Percentiles rank a stretch among this genome's conserved stretches.
These are phyloP conservation scores for Adansonia madagascariensis DNA, from an alignment of 441 rosid species.

Conservation along the genomic window DNA sequence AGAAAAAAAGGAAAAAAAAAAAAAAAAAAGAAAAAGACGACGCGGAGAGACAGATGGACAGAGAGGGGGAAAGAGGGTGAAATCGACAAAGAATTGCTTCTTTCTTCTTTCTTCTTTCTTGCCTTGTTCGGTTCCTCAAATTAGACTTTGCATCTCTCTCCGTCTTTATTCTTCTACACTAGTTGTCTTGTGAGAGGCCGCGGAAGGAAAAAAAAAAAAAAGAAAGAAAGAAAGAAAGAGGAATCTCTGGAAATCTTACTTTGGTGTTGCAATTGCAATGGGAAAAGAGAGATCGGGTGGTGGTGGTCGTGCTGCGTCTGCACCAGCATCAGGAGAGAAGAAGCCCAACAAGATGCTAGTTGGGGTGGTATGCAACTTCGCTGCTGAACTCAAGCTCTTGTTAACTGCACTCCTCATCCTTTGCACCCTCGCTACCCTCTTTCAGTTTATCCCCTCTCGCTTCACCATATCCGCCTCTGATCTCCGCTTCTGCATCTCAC, in stretches of 20 bases:
- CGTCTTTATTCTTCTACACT: neutral
- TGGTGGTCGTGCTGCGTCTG: constrained; percentile 4
- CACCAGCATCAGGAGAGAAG: constrained; percentile 34
- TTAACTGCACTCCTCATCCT: constrained; percentile 65
- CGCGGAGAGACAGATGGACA: neutral
- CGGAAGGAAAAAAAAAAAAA: no score
- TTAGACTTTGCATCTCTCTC: neutral
- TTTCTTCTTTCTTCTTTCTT: neutral
- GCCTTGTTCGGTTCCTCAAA: neutral
- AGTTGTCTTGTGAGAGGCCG: neutral
- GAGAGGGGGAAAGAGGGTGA: neutral
- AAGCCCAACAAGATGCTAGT: constrained; percentile 39
- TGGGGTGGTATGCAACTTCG: constrained; percentile 62
- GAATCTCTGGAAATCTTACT: neutral
- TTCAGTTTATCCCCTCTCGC: constrained; percentile 72
- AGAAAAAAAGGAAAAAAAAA: neutral
- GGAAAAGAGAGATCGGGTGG: constrained; percentile 34
- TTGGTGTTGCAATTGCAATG: constrained; percentile 24
- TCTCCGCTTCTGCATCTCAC: constrained; percentile 71
- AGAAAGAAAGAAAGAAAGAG: neutral
- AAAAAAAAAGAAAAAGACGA: neutral
- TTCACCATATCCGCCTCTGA: constrained; percentile 73
- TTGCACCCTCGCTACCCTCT: constrained; percentile 61
- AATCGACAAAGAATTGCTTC: neutral
- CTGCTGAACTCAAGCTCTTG: constrained; percentile 70